phyloP scores from a whole-genome alignment of 2,329 filamentous ascomycete species.

The Davidsoniella virescens region DNA sequence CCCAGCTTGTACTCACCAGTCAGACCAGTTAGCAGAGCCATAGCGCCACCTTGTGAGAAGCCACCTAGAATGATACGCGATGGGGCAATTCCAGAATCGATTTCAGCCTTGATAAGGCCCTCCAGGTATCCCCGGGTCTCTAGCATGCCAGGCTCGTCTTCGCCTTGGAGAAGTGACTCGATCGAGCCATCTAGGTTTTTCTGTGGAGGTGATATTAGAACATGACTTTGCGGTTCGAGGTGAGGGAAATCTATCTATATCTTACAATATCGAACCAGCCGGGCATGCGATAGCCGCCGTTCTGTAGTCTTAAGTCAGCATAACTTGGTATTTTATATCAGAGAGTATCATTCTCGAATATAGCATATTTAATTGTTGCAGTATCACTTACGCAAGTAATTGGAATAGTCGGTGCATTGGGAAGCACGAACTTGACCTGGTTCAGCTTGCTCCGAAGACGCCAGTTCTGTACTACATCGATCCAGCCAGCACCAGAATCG shows the following conservation, averaged over 20 bases:
- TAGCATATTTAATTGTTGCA: background rate
- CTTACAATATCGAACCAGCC: slow-evolving; percentile 72
- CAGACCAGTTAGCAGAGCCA: slow-evolving; percentile 66
- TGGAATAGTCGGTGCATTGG: slow-evolving; percentile 73
- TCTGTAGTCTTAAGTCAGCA: slow-evolving; percentile 29
- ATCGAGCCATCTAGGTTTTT: slow-evolving; percentile 20
- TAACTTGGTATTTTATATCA: background rate
- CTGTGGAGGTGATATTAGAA: background rate
- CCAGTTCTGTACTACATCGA: slow-evolving; percentile 74
- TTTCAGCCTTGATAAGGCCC: slow-evolving; percentile 61
- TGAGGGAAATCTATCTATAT: background rate
- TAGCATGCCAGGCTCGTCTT: slow-evolving; percentile 61
- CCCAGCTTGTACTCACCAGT: slow-evolving; percentile 60
- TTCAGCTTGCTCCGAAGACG: slow-evolving; percentile 62
- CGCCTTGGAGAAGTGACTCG: slow-evolving; percentile 22
- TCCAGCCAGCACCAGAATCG: slow-evolving; percentile 67
- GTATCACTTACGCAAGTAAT: slow-evolving; percentile 52
- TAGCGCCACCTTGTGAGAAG: slow-evolving; percentile 76
- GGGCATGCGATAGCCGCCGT: slow-evolving; percentile 64
- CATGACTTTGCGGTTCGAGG: background rate
- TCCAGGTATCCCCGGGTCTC: slow-evolving; percentile 61
- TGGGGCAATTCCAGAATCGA: slow-evolving; percentile 63
- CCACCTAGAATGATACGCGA: slow-evolving; percentile 75
- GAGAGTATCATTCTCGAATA: no score
- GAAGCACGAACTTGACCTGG: slow-evolving; percentile 87